These are phyloP conservation scores for Hypericum perforatum DNA, from an alignment of 345 rosid species.

Conservation along the genomic window DNA sequence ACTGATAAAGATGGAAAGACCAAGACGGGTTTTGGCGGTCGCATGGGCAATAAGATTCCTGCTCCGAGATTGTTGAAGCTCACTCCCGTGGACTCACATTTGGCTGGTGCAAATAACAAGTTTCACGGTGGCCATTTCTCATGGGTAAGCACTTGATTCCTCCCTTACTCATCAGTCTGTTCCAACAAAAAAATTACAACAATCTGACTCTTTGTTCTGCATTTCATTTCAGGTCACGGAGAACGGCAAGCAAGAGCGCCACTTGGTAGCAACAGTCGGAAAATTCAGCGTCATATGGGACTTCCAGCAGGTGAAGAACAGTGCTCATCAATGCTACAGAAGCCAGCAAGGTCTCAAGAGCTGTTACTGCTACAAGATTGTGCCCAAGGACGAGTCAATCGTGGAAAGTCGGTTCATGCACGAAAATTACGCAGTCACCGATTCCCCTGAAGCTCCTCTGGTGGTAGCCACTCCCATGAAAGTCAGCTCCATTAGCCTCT, in stretches of 20 bases:
- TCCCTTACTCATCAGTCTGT: not conserved
- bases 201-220: not conserved
- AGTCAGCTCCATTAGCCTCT: slow-evolving; percentile 90
- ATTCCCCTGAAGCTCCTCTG: slow-evolving; percentile 90
- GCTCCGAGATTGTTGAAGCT: slow-evolving; percentile 90
- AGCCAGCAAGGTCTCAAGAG: slow-evolving; percentile 93
- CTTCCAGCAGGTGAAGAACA: slow-evolving; percentile 92
- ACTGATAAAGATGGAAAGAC: slow-evolving; percentile 87
- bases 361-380: slow-evolving; percentile 88
- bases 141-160: slow-evolving; percentile 55
- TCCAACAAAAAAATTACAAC: not conserved
- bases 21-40: slow-evolving; percentile 73
- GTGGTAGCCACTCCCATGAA: slow-evolving; percentile 93
- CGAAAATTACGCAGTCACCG: slow-evolving; percentile 53
- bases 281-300: slow-evolving; percentile 97
- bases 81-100: slow-evolving; percentile 78
- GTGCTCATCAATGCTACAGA: slow-evolving; percentile 64
- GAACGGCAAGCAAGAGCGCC: slow-evolving; percentile 86
- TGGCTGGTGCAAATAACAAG: slow-evolving; percentile 75
- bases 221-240: slow-evolving; percentile 60
- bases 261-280: slow-evolving; percentile 81
- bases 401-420: slow-evolving; percentile 96
- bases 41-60: slow-evolving; percentile 91
- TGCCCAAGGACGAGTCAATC: slow-evolving; percentile 85
- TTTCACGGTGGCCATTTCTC: slow-evolving; percentile 94